A percentile compares a stretch with the other conserved stretches of the same genome.
Evolutionary conservation across 2,329 filamentous ascomycete species (phyloP).

Genomic region (Ambrosiella beaveri): DNA sequence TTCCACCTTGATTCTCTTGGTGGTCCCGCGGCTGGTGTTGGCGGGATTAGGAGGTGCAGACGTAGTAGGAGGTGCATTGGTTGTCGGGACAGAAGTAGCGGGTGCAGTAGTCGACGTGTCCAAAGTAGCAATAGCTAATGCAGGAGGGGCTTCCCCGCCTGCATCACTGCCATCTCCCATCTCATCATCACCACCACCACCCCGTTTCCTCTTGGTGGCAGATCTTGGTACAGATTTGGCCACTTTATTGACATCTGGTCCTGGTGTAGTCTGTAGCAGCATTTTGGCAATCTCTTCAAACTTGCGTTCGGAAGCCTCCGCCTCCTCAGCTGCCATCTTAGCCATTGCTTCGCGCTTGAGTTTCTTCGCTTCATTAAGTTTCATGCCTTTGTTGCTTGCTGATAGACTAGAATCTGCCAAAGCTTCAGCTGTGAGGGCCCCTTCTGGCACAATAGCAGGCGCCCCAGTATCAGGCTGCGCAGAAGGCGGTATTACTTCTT

Average conservation of each 20-base stretch:
- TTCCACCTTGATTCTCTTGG: conserved; percentile 38
- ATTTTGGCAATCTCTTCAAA: conserved; percentile 31
- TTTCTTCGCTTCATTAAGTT: conserved; percentile 62
- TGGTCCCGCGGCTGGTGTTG: conserved; percentile 10
- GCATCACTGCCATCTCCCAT: conserved; percentile 1
- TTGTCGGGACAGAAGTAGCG: not conserved
- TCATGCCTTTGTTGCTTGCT: conserved; percentile 56
- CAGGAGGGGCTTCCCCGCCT: not conserved
- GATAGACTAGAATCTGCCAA: conserved; percentile 41
- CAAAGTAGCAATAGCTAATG: not conserved
- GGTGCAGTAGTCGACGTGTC: not conserved
- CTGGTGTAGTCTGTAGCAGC: conserved; percentile 2
- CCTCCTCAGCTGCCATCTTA: conserved; percentile 44
- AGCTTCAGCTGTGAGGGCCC: conserved; percentile 40
- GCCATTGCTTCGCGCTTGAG: conserved; percentile 49
- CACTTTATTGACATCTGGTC: not conserved
- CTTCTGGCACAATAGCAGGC: conserved; percentile 30
- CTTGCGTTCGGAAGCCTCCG: conserved; percentile 38
- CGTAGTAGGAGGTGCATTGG: not conserved
- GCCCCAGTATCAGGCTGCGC: conserved; percentile 22
- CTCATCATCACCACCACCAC: conserved; percentile 5
- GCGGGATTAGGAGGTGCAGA: conserved; percentile 21
- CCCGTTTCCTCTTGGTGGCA: conserved; percentile 6
- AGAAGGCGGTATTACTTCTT: conserved; percentile 7
- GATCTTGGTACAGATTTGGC: not conserved